Conservation (phyloP, 2,329 filamentous ascomycete genomes). For the Fusarium phyllophilum region DNA sequence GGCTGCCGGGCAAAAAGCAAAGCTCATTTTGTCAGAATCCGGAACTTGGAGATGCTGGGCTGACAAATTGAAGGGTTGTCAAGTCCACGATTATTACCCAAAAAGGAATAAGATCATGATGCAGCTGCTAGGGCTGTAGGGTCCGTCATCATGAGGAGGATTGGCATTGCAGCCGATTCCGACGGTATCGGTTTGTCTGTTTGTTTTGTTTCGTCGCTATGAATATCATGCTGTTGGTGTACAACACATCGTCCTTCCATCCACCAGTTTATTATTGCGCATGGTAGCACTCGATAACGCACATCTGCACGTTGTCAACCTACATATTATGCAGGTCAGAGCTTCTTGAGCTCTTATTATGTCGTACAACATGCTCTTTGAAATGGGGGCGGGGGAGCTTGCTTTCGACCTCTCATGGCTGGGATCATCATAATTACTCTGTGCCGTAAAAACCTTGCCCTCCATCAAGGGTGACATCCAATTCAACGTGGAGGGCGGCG, state of each 20-base stretch:
- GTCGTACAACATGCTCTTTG: conserved; percentile 5
- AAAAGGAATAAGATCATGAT: conserved; percentile 21
- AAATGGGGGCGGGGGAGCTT: background rate
- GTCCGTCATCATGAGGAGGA: conserved; percentile 22
- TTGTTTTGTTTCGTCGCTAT: background rate
- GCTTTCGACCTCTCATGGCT: conserved; percentile 9
- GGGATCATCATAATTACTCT: conserved; percentile 29
- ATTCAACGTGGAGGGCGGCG: background rate
- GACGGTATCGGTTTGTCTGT: background rate
- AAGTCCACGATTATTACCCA: conserved; percentile 14
- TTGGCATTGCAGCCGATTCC: background rate
- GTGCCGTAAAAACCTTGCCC: conserved; percentile 16
- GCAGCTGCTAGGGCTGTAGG: conserved; percentile 12
- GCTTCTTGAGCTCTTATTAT: background rate
- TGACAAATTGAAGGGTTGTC: conserved; percentile 33
- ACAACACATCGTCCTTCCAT: background rate
- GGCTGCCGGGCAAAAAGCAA: background rate
- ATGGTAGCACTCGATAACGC: background rate
- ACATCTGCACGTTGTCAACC: background rate
- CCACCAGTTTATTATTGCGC: background rate
- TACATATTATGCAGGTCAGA: conserved; percentile 18
- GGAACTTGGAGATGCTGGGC: background rate
- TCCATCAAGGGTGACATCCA: conserved; percentile 8
- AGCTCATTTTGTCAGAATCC: background rate
- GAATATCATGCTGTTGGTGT: background rate